Conservation (phyloP, 1,284 basidiomycete species). For the Moniliella sp. region DNA sequence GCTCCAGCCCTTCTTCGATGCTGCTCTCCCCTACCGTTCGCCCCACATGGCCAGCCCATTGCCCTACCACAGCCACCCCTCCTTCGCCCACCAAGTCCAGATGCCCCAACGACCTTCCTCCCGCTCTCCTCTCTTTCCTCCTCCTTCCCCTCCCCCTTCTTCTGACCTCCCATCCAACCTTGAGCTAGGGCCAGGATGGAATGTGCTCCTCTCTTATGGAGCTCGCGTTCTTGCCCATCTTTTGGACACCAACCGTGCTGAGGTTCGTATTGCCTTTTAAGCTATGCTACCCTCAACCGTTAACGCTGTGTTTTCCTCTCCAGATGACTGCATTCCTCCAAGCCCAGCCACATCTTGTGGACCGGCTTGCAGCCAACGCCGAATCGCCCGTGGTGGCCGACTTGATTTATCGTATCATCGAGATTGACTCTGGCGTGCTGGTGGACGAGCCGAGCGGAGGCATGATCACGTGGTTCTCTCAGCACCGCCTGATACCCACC, state of each 20-base stretch:
- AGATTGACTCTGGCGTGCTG: no score
- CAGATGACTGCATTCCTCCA: slow-evolving; percentile 84
- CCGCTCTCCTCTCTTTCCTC: no score
- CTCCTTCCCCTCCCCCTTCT: no score
- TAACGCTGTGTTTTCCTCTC: slow-evolving; percentile 4
- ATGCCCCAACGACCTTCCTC: neutral
- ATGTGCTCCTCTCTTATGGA: slow-evolving; percentile 39
- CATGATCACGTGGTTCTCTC: no score
- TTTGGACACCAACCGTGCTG: slow-evolving; percentile 62
- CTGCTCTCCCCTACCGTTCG: slow-evolving; percentile 53
- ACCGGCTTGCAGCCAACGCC: slow-evolving; percentile 65
- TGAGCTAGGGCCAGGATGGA: slow-evolving; percentile 34
- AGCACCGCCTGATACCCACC: no score
- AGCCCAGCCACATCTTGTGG: slow-evolving; percentile 57
- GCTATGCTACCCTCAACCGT: no score
- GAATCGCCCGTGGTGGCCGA: slow-evolving; percentile 79
- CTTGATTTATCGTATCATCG: slow-evolving; percentile 70
- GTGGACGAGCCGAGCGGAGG: no score
- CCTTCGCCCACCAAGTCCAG: slow-evolving; percentile 8
- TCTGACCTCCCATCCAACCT: no score
- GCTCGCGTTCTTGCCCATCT: slow-evolving; percentile 72
- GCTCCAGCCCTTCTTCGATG: slow-evolving; percentile 57
- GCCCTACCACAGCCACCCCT: slow-evolving; percentile 26
- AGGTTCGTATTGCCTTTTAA: slow-evolving; percentile 46
- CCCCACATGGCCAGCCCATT: slow-evolving; percentile 16